Base-by-base conservation (phyloP, 352 stramenopile species). In the Pythium biforme region DNA sequence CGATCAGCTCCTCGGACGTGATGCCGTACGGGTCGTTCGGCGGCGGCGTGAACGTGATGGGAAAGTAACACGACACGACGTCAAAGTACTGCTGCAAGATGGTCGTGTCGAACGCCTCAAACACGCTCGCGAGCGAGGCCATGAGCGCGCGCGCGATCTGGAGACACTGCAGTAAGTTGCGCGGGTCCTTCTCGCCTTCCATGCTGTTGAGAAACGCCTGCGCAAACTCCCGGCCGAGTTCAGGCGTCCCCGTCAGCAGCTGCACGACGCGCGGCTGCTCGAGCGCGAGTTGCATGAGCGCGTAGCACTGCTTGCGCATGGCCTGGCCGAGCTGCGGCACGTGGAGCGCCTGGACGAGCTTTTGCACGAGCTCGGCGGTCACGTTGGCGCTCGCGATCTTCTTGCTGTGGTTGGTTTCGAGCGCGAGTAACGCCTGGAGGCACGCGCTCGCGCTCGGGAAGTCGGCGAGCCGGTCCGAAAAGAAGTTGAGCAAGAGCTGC, bases 1-100 rank as follows among this genome's bases (percentile, higher is more conserved):
- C 41, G 34, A 91, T 89, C 12, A 95, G 76, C 47, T 87, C 83
- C 52, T 96, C 87, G 4, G 88, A 89, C 62, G 86, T 96, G 67
- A 97, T 96, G 31, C 88, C 89, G 66, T 97, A 94, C 59, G 89
- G 89, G 55, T 96, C 87, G 50, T 97, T 96, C 4, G 88, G 88
- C 20, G 89, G 89, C 45, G 89, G 89, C 39, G 82, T 95, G 65
- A 97, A 97, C 60, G 91, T 97, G 59, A 97, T 96, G 5, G 89
- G 89, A 48, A 96, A 97, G 65, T 97, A 97, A 73, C 88, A 96
- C 31, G 88, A 94, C 22, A 90, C 86, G n/a, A 93, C 72, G 53
- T 96, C 85, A 52, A 97, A 96, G 61, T 95, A 92, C 52, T 92
- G 83, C 55, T 90, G 85, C 70, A 92, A 74, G 62, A 90, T 68